These are phyloP conservation scores for Colletotrichum trifolii DNA, from an alignment of 2,329 filamentous ascomycete species.

Conservation along the genomic window DNA sequence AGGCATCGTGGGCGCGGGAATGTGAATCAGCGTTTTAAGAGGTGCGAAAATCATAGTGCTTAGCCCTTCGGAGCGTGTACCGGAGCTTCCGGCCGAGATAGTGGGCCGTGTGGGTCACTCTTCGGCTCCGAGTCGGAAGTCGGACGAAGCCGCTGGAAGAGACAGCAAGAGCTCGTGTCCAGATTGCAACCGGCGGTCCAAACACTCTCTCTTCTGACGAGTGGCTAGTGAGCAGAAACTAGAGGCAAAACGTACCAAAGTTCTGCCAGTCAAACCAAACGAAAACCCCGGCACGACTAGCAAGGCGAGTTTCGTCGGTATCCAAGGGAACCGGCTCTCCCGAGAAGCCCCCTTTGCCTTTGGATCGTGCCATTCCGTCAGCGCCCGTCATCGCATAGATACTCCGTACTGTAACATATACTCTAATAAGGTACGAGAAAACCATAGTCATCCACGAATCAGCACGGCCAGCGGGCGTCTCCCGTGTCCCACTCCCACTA, in stretches of 20 bases:
- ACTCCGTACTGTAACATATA: neutral
- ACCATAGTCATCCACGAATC: constrained; percentile 6
- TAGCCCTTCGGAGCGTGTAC: neutral
- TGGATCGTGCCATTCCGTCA: too few species aligned
- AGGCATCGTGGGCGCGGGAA: constrained; percentile 29
- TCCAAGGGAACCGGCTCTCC: constrained; percentile 5
- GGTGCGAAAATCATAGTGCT: neutral
- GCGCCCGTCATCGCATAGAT: constrained; percentile 5
- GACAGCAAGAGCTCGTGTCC: neutral
- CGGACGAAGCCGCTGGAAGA: neutral
- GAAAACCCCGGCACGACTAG: neutral
- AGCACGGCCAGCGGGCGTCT: constrained; percentile 8
- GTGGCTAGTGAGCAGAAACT: neutral
- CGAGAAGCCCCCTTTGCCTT: neutral
- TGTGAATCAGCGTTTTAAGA: constrained; percentile 12
- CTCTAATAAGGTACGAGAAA: too few species aligned
- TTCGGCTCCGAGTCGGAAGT: constrained; percentile 8
- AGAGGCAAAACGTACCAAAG: constrained; percentile 4
- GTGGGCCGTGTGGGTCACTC: constrained; percentile 1
- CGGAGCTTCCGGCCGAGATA: constrained; percentile 12
- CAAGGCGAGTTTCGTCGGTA: constrained; percentile 13
- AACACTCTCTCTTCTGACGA: constrained; percentile 3
- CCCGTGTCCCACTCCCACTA: neutral
- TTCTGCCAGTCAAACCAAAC: neutral
- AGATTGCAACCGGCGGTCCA: constrained; percentile 10